phyloP scores from a whole-genome alignment of 2,329 filamentous ascomycete species.

The Arthrobotrys megalospora region DNA sequence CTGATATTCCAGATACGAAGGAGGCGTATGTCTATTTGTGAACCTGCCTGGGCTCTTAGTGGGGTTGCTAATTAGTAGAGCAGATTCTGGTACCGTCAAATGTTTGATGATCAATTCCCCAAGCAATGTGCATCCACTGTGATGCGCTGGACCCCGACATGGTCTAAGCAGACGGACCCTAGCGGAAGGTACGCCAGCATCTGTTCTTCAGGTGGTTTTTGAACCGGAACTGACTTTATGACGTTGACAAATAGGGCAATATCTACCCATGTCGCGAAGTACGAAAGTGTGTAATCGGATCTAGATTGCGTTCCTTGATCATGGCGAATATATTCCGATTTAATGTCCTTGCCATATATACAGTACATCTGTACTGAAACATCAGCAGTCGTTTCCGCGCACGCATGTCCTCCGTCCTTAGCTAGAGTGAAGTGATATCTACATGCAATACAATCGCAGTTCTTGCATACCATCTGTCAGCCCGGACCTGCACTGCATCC shows the following conservation, averaged over 20 bases:
- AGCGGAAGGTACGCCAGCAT: constrained; percentile 80
- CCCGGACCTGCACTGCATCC: too few species aligned
- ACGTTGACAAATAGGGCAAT: constrained; percentile 75
- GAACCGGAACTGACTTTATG: background rate
- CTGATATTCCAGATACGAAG: constrained; percentile 94
- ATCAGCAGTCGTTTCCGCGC: too few species aligned
- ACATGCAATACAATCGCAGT: too few species aligned
- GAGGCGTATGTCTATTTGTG: constrained; percentile 79
- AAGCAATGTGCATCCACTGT: constrained; percentile 91
- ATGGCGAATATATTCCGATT: too few species aligned
- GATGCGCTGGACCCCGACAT: constrained; percentile 96
- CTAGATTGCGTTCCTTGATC: too few species aligned
- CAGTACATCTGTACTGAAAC: too few species aligned
- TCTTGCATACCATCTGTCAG: too few species aligned
- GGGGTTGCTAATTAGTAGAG: constrained; percentile 28
- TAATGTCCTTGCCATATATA: too few species aligned
- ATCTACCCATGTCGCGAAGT: constrained; percentile 81
- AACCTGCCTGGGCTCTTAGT: constrained; percentile 20
- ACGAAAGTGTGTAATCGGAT: constrained; percentile 70
- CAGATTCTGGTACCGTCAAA: constrained; percentile 95
- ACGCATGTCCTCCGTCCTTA: too few species aligned
- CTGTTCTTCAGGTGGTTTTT: background rate
- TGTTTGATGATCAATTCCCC: constrained; percentile 99
- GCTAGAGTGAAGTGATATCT: too few species aligned
- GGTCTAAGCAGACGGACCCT: constrained; percentile 96